Evolutionary conservation across 2,329 filamentous ascomycete species (phyloP), one percentile per base, ranked within the genome.

Genomic region (Microsporum canis): DNA sequence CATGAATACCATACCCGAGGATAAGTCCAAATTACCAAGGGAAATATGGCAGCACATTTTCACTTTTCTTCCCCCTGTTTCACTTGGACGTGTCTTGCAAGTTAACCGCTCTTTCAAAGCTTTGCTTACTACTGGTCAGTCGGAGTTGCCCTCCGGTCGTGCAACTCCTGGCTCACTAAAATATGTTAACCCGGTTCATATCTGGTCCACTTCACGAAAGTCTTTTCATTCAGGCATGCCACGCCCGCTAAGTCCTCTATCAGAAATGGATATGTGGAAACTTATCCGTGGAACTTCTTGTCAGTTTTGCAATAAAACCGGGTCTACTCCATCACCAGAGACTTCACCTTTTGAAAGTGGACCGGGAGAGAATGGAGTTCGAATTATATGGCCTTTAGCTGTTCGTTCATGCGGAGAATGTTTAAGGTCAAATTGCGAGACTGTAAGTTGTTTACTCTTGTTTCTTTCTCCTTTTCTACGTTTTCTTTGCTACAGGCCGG

Each of bases 221-320:
- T 74, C 77, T 23, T 85, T 83, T 71, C 82, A 83, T 75, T 83
- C 83, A 31, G 80, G 81, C 65, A 83, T 91, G 77, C 89, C 89
- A 55, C 79, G 80, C 61, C 88, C 88, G 33, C 77, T 92, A 57
- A 75, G 77, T 59, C 80, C 79, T 62, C 82, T 81, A 69, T 82
- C 82, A 47, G 89, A 94, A 72, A 76, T 88, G 65, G 82, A 86
- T 47, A 91, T 91, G 88, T 90, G 89, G 82, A 82, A 82, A 68
- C 76, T 94, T 58, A 78, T 84, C 39, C 85, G 83, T 71, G 81
- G 82, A 56, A 76, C 70, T 34, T 73, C 70, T 60, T 95, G 89
- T 71, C 85, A 91, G 68, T 83, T 85, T 66, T 94, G 89, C 73
- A 76, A 74, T 60, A 82, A 77, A 68, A 63, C 59, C 62, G 63